Conservation (phyloP, 768 basidiomycete genomes). For the Royoungia palumana region DNA sequence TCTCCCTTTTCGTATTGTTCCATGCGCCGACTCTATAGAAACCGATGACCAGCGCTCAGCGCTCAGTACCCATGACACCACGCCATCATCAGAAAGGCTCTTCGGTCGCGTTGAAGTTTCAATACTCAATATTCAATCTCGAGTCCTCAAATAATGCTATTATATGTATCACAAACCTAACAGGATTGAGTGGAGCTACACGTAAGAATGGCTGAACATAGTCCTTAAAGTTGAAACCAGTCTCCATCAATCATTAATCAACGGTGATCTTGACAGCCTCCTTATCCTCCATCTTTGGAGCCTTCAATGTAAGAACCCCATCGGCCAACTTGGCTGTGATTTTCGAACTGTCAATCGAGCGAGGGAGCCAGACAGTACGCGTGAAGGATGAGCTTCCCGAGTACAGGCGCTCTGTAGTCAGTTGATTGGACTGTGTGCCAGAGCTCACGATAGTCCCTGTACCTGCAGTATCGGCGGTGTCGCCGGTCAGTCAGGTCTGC, state of each 20-base stretch:
- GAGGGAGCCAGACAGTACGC: constrained; percentile 71
- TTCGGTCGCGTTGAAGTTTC: too few relatives aligned
- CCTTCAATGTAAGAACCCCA: constrained; percentile 62
- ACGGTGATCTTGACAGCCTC: constrained; percentile 49
- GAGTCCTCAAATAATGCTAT: too few relatives aligned
- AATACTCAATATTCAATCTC: too few relatives aligned
- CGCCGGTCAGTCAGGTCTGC: neutral
- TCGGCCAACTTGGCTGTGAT: constrained; percentile 65
- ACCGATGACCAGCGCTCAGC: too few relatives aligned
- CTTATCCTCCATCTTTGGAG: constrained; percentile 60
- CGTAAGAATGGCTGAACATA: too few relatives aligned
- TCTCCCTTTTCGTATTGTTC: too few relatives aligned
- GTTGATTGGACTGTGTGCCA: constrained; percentile 37
- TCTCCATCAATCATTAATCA: constrained; percentile 3
- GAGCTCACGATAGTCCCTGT: constrained; percentile 17
- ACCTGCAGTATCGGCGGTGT: neutral
- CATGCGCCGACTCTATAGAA: too few relatives aligned
- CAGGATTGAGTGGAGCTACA: too few relatives aligned
- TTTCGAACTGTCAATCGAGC: constrained; percentile 52
- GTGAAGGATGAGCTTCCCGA: constrained; percentile 54
- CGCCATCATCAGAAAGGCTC: too few relatives aligned
- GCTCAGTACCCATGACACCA: too few relatives aligned
- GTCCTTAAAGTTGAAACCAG: too few relatives aligned
- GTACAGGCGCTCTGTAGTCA: constrained; percentile 61
- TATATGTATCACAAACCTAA: too few relatives aligned